Conservation (phyloP, 352 stramenopile species). For the Phytophthora pisi region DNA sequence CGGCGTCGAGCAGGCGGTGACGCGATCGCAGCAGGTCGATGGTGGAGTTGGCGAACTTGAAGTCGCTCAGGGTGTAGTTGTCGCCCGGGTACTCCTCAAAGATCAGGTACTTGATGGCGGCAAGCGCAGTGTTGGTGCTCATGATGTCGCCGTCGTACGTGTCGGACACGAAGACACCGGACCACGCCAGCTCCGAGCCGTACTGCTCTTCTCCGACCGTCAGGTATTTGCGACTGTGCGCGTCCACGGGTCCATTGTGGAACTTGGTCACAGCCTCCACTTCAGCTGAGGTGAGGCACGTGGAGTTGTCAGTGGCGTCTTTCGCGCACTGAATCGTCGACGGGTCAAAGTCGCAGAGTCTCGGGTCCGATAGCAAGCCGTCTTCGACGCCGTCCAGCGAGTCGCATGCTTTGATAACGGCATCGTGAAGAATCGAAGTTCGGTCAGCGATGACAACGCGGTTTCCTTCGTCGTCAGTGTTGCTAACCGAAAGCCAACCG, state of each 20-base stretch:
- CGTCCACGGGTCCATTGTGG: conserved; percentile 45
- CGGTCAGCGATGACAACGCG: conserved; percentile 35
- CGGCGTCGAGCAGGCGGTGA: conserved; percentile 45
- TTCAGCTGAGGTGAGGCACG: conserved; percentile 42
- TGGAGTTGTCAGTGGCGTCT: conserved; percentile 37
- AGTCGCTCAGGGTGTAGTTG: conserved; percentile 51
- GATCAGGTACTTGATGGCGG: conserved; percentile 48
- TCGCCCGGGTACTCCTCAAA: conserved; percentile 42
- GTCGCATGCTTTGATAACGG: conserved; percentile 43
- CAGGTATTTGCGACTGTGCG: conserved; percentile 30
- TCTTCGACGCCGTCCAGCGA: conserved; percentile 45
- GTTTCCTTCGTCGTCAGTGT: conserved; percentile 35
- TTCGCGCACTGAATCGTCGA: conserved; percentile 36
- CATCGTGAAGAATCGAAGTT: conserved; percentile 41
- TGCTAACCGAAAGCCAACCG: conserved; percentile 42
- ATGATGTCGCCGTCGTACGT: conserved; percentile 30
- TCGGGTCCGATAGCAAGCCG: conserved; percentile 42
- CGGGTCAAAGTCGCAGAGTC: conserved; percentile 41
- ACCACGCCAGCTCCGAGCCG: conserved; percentile 49
- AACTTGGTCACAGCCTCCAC: conserved; percentile 41
- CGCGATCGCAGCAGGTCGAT: conserved; percentile 38
- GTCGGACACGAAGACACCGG: conserved; percentile 43
- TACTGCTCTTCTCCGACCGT: conserved; percentile 53
- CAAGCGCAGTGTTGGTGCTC: conserved; percentile 40
- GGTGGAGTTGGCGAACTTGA: conserved; percentile 45